Evolutionary conservation across 1,139 yeast species (phyloP).

Genomic region (Pneumocystis wakefieldiae): DNA sequence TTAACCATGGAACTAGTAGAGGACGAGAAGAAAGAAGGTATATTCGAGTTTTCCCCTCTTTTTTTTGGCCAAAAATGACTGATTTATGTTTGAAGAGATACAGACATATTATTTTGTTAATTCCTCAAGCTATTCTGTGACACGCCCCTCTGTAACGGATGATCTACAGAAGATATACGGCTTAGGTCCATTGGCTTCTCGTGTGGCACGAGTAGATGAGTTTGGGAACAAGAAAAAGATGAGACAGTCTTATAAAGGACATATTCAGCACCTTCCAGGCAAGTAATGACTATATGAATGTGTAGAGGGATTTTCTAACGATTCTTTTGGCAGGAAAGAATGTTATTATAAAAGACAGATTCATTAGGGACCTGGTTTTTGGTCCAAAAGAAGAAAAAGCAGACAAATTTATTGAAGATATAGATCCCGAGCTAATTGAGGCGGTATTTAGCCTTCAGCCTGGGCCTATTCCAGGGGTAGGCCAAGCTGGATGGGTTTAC

Average conservation of each 20-base stretch:
- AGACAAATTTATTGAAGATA: neutral
- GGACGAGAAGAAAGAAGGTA: too few relatives aligned
- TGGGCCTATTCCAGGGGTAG: neutral
- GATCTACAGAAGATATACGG: constrained; percentile 5
- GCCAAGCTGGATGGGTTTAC: neutral
- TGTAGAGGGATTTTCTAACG: neutral
- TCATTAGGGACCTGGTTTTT: neutral
- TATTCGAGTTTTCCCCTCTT: neutral
- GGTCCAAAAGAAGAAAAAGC: neutral
- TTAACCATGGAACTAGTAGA: too few relatives aligned
- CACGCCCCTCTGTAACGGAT: constrained; percentile 5
- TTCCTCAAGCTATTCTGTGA: neutral
- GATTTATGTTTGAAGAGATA: too few relatives aligned
- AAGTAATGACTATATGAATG: neutral
- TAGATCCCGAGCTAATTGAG: neutral
- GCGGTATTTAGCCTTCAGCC: neutral
- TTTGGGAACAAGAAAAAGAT: constrained; percentile 6
- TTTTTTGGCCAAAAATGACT: neutral
- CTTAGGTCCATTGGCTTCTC: constrained; percentile 6
- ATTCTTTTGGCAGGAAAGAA: neutral
- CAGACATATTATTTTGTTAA: constrained; percentile 1
- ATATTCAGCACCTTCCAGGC: neutral
- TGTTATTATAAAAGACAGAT: neutral
- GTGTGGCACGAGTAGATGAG: constrained; percentile 9
- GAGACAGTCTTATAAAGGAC: neutral